Evolutionary conservation across 805 yeast species (phyloP).

Genomic region (Kurtzmaniella fragi): DNA sequence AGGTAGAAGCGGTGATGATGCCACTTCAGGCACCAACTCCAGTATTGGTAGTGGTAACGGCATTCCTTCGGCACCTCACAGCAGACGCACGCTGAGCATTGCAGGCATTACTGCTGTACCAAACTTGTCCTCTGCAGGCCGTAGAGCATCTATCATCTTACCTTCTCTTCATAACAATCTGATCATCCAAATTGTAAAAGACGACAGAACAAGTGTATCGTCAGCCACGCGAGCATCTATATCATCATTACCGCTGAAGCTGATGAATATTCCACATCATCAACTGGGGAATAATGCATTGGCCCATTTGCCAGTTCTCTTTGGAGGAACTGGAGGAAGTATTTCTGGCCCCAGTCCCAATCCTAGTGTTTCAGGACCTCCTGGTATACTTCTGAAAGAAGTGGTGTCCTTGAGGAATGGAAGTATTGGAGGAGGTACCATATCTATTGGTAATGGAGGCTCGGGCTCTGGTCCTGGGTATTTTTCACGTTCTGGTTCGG

Average conservation of each 20-base stretch:
- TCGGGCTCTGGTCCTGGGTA: slow-evolving; percentile 21
- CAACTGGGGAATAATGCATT: slow-evolving; percentile 32
- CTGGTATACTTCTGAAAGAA: slow-evolving; percentile 28
- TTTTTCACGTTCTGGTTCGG: slow-evolving; percentile 33
- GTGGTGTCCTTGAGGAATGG: slow-evolving; percentile 39
- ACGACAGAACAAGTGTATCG: slow-evolving; percentile 32
- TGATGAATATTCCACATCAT: slow-evolving; percentile 45
- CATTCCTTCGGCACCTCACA: slow-evolving; percentile 4
- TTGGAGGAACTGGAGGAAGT: slow-evolving; percentile 34
- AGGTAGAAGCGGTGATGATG: not conserved
- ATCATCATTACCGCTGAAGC: slow-evolving; percentile 38
- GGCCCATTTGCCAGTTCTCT: slow-evolving; percentile 39
- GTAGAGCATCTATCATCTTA: no score
- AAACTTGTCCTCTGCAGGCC: no score
- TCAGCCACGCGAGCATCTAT: slow-evolving; percentile 33
- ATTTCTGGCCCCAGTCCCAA: slow-evolving; percentile 38
- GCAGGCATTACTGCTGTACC: no score
- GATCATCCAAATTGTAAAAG: slow-evolving; percentile 36
- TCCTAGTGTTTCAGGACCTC: slow-evolving; percentile 32
- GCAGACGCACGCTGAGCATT: slow-evolving; percentile 4
- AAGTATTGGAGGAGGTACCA: slow-evolving; percentile 21
- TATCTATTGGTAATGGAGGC: slow-evolving; percentile 2
- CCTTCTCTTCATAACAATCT: slow-evolving; percentile 28
- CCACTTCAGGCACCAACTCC: not conserved
- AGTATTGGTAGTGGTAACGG: slow-evolving; percentile 2